Conservation (phyloP, 192 early-diverging fungal genomes). For the Linnemannia elongata region DNA sequence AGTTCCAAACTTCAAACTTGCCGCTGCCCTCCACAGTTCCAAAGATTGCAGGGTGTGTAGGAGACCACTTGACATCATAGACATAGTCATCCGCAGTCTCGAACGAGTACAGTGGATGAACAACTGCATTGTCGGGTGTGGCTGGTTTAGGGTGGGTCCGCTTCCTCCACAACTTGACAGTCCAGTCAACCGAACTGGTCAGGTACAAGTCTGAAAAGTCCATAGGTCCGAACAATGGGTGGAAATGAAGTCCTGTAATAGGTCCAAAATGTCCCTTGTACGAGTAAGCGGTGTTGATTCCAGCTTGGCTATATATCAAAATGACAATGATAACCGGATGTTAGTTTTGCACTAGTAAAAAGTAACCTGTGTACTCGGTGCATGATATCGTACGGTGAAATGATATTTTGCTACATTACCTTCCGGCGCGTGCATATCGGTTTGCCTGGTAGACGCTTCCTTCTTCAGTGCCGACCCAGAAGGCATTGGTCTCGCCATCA, state of each 20-base stretch:
- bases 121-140: conserved; percentile 64
- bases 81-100: conserved; percentile 97
- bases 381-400: background rate
- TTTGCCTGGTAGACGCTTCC: conserved; percentile 95
- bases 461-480: conserved; percentile 97
- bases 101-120: conserved; percentile 86
- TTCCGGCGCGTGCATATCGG: conserved; percentile 94
- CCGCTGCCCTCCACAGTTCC: conserved; percentile 93
- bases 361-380: background rate
- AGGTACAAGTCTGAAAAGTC: conserved; percentile 95
- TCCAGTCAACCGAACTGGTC: conserved; percentile 96
- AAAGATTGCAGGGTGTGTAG: conserved; percentile 95
- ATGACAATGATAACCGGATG: background rate
- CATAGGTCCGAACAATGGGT: conserved; percentile 82
- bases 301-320: conserved; percentile 84
- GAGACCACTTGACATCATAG: conserved; percentile 98
- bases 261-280: conserved; percentile 92
- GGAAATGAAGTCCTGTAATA: conserved; percentile 92
- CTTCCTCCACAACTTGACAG: conserved; percentile 95
- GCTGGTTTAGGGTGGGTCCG: conserved; percentile 66
- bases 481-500: conserved; percentile 91
- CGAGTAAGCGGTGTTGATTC: conserved; percentile 87
- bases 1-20: conserved; percentile 92
- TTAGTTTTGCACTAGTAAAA: background rate
- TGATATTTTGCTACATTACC: conserved; percentile 56